Conservation (phyloP, 2,329 filamentous ascomycete genomes). For the Fusarium sp. region DNA sequence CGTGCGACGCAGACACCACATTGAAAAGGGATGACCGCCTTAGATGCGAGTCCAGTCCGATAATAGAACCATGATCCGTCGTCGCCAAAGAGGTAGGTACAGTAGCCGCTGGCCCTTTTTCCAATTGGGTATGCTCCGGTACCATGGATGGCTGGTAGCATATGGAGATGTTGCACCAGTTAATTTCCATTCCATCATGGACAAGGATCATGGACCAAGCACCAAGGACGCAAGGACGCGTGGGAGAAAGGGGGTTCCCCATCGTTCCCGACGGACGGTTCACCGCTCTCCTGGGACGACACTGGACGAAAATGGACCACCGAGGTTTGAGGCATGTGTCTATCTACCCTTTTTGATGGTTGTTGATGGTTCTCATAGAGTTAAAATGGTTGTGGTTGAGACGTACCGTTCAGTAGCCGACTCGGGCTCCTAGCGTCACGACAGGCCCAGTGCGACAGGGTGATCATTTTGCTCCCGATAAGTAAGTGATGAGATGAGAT, state of each 20-base stretch:
- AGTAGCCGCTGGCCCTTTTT: conserved; percentile 1
- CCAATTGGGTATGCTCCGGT: conserved; percentile 38
- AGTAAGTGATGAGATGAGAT: not conserved
- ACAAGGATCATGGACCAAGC: conserved; percentile 35
- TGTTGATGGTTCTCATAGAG: not conserved
- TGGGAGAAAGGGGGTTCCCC: conserved; percentile 38
- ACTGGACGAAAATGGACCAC: not conserved
- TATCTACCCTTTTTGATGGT: not conserved
- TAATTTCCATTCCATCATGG: conserved; percentile 40
- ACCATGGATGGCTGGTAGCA: conserved; percentile 30
- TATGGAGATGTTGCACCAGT: conserved; percentile 40
- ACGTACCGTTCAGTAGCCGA: not conserved
- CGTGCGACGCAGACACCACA: not conserved
- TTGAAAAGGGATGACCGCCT: conserved; percentile 15
- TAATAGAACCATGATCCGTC: conserved; percentile 11
- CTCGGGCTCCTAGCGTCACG: not conserved
- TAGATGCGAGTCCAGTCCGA: conserved; percentile 4
- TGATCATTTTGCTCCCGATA: not conserved
- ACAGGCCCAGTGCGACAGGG: not conserved
- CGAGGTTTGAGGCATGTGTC: not conserved
- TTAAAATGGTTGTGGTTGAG: not conserved
- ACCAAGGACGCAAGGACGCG: conserved; percentile 14
- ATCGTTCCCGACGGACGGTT: conserved; percentile 24
- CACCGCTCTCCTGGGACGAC: conserved; percentile 24
- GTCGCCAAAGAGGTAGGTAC: not conserved